phyloP scores from a whole-genome alignment of 495 filamentous ascomycete genomes.

The Annulohypoxylon nitens region DNA sequence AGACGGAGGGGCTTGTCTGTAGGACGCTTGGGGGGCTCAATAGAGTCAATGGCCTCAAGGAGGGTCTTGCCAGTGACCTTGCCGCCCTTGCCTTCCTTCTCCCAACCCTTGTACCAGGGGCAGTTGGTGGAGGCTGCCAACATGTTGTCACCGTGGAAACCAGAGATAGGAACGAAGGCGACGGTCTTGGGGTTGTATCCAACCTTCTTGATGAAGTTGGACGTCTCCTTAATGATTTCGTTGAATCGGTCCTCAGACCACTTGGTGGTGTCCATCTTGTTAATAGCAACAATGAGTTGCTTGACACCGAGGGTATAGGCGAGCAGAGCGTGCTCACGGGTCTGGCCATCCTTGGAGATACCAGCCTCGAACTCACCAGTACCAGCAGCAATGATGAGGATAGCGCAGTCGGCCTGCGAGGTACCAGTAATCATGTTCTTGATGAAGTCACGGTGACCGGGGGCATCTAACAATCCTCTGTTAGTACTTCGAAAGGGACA shows the following conservation, averaged over 20 bases:
- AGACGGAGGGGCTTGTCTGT: slow-evolving; percentile 99
- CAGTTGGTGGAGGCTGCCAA: slow-evolving; percentile 91
- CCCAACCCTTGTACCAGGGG: slow-evolving; percentile 99
- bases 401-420: slow-evolving; percentile 98
- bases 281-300: slow-evolving; percentile 99
- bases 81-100: slow-evolving; percentile 97
- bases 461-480: slow-evolving; percentile 76
- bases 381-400: slow-evolving; percentile 99
- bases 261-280: slow-evolving; percentile 99
- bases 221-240: slow-evolving; percentile 99
- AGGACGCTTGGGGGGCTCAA: slow-evolving; percentile 92
- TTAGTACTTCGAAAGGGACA: slow-evolving; percentile 33
- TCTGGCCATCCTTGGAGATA: slow-evolving; percentile 99
- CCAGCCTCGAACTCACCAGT: slow-evolving; percentile 99
- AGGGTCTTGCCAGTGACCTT: slow-evolving; percentile 96
- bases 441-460: slow-evolving; percentile 99
- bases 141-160: slow-evolving; percentile 99
- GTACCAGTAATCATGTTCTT: slow-evolving; percentile 99
- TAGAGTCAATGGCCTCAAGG: slow-evolving; percentile 97
- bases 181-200: slow-evolving; percentile 99
- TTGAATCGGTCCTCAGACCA: slow-evolving; percentile 97
- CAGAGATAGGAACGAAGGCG: slow-evolving; percentile 99
- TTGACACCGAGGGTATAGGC: slow-evolving; percentile 99
- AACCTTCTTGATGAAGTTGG: slow-evolving; percentile 99
- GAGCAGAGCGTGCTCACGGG: slow-evolving; percentile 99